Evolutionary conservation across 768 basidiomycete genomes (phyloP), one percentile per base, ranked within the genome.

Genomic region (Rhodotorula paludigena): DNA sequence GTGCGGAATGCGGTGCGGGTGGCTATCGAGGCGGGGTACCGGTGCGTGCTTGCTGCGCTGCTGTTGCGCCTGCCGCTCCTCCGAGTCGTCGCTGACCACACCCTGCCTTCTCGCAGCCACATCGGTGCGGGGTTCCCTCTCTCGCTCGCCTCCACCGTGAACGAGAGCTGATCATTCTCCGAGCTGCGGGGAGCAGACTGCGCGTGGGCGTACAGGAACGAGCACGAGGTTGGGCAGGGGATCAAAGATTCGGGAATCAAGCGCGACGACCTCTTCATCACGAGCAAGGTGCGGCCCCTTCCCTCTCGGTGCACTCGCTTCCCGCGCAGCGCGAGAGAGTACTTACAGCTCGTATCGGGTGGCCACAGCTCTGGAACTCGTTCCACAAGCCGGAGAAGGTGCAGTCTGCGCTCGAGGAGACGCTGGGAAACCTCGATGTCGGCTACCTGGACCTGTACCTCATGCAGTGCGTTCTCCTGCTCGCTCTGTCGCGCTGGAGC

Each of bases 381-480:
- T 81, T 83, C 18, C 89, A 89, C 74, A 82, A 82, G 64, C 86
- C 87, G 5, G 81, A 83, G 8, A 76, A 82, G 55, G 89, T 88
- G 30, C 86, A 86, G 79, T 83, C 82, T 52, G 87, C 85, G 74
- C 84, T 92, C 56, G 85, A 92, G 58, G 84, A 85, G 78, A 89
- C 89, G 20, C 82, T 93, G 20, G 74, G 77, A 55, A 85, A 87
- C 74, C 84, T 92, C 53, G 87, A 86, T 6, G 76, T 85, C 21
- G 82, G 85, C 57, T 91, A 92, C 75, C 80, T 93, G 45, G 91
- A 92, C 76, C 81, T 91, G 30, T 92, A 90, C 76, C 81, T 88
- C 86, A 76, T 91, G 58, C 89, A 90, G 45, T 68, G 52, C 54
- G 61, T 47, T 32, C 44, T 21, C 20, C 18, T 1, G 30, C 44